Base-by-base conservation (phyloP, 2,329 filamentous ascomycete species). In the Penicillium italicum region DNA sequence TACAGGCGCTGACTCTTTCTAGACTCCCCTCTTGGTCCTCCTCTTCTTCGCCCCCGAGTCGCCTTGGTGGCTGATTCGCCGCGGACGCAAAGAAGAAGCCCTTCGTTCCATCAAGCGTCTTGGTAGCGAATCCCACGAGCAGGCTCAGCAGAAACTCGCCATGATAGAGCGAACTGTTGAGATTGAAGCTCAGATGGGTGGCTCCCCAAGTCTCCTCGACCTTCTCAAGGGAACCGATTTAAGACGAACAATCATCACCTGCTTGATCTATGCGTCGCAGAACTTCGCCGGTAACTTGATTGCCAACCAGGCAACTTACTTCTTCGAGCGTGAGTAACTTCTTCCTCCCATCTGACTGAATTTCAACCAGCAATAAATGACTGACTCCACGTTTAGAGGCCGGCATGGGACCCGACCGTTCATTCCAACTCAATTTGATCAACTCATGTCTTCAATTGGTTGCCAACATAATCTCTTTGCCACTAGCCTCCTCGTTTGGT, bases 201-300 rank as follows among this genome's bases (percentile, higher is more conserved):
- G 63, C 10, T 11, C 56, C 9, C 69, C 69, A 16, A 65, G 55
- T 41, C 62, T 70, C 12, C 61, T 72, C 12, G 70, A 72, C 28
- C 59, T 71, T 7, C 55, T 69, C 45, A 72, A 70, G 61, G 70
- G 70, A 20, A 69, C 67, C 12, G 69, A 72, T 55, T 50, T 62
- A 18, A 55, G 69, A 11, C 66, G 70, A 12, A 72, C 70, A 1
- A 62, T 64, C 18, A 71, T 72, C 48, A 67, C 66, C 28, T 72
- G 70, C 47, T 55, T 68, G 53, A 60, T 71, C 5, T 72, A 71
- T 24, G 65, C 67, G 0, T 66, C 68, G 16, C 70, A 72, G 59
- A 72, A 85, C 62, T 72, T 86, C n/a, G 80, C 82, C 5, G 83
- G 83, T 59, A 85, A 85, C 62, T 74, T 85, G 44, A 83, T 86